These are phyloP conservation scores for Ceratocystis cacaofunesta DNA, from an alignment of 2,329 filamentous ascomycete genomes.

Conservation along the genomic window DNA sequence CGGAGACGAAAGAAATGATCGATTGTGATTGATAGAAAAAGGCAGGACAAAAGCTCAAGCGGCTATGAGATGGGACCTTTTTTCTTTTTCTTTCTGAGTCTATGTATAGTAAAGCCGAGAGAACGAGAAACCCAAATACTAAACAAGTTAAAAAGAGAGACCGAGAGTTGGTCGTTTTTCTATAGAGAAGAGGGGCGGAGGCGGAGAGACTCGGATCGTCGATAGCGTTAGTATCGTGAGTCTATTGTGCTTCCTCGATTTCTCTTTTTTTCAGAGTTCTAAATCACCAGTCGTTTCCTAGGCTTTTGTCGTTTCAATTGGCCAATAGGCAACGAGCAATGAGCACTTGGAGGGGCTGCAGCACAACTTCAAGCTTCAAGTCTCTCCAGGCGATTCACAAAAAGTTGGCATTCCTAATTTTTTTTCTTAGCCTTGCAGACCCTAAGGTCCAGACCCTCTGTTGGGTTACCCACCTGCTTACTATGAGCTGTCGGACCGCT, in stretches of 20 bases:
- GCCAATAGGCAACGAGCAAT: neutral
- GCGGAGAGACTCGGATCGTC: neutral
- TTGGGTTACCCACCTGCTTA: no score
- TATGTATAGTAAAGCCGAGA: neutral
- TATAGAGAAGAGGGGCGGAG: neutral
- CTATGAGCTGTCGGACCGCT: no score
- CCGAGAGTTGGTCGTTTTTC: neutral
- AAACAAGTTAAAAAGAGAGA: neutral
- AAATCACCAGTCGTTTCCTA: neutral
- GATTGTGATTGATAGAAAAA: no score
- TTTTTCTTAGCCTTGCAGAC: neutral
- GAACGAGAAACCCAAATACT: neutral
- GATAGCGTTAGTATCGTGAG: neutral
- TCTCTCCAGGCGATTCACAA: neutral
- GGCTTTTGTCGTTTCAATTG: neutral
- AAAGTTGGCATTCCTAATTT: neutral
- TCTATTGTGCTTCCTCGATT: neutral
- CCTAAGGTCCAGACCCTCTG: neutral
- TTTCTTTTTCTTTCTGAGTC: no score
- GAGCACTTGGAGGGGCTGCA: neutral
- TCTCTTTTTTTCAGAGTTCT: neutral
- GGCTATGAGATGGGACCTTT: no score
- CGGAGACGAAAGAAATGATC: neutral
- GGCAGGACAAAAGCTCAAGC: no score
- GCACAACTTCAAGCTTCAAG: conserved; percentile 3